Evolutionary conservation across 257 asterid species (phyloP), one percentile per base, ranked within the genome.

Genomic region (Scutellaria galericulata): DNA sequence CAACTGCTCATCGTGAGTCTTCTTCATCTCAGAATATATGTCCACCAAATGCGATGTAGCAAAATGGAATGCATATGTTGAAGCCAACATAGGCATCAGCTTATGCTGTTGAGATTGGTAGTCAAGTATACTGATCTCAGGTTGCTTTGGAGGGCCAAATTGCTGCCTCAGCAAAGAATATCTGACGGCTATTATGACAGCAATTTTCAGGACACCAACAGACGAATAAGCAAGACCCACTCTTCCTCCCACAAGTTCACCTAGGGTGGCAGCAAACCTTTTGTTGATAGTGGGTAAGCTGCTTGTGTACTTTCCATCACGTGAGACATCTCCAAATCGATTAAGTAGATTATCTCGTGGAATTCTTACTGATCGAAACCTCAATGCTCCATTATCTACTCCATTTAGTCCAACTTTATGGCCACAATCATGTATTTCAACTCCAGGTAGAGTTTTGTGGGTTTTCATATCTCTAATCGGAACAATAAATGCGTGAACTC

Each of bases 181-280:
- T 70, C 98, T 84, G 27, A 90, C 88, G 2, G 99, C 96, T 81
- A 94, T 94, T 10, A 88, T 80, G 55, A 84, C 86, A 22, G 95
- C 85, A 47, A 94, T 82, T 78, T 94, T 94, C 37, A 94, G 87
- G 60, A 94, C 95, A 3, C 98, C 97, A 27, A 88, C 96, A 1
- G 99, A 94, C 53, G 97, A 86, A 81, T 89, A 92, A 27, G 99
- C 99, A 64, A 94, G 96, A 54, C 96, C 98, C 11, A 94, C 99
- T 72, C 99, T 83, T 74, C 99, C 99, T 66, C 99, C 99, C 7
- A 94, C 98, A 65, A 94, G 98, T 82, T 94, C 99, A 41, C 99
- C 99, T 52, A 94, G 76, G 27, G 99, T 94, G 83, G 99, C 99
- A 5, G 89, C 97, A 82, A 94, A 94, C 77, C 99, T 80, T 83